Conservation (phyloP, 106 monocot species). For the Narthecium ossifragum region DNA sequence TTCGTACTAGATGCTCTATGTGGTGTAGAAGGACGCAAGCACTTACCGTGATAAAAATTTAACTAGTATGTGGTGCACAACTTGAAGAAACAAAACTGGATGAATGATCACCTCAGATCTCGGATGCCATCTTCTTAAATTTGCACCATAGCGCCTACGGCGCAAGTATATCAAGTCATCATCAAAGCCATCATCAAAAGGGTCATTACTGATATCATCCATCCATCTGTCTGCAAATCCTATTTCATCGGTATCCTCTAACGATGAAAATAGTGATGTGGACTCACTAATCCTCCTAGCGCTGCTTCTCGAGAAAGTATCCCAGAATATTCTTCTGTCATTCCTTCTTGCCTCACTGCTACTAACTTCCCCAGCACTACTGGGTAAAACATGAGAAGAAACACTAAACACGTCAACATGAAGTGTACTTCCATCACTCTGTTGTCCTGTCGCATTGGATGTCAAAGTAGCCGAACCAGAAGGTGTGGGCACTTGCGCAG, state of each 20-base stretch:
- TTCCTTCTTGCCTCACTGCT: slow-evolving; percentile 35
- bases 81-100: slow-evolving; percentile 18
- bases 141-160: slow-evolving; percentile 27
- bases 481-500: slow-evolving; percentile 10
- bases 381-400: slow-evolving; percentile 30
- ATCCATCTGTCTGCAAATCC: slow-evolving; percentile 51
- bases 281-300: slow-evolving; percentile 29
- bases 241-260: slow-evolving; percentile 29
- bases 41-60: background rate
- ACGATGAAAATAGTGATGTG: slow-evolving; percentile 14
- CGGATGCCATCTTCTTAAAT: slow-evolving; percentile 42
- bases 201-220: slow-evolving; percentile 40
- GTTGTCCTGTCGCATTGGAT: slow-evolving; percentile 7
- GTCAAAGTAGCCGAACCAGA: slow-evolving; percentile 10
- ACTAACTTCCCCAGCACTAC: slow-evolving; percentile 17
- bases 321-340: slow-evolving; percentile 62
- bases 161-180: slow-evolving; percentile 24
- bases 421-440: slow-evolving; percentile 25
- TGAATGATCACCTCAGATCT: slow-evolving; percentile 63
- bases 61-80: slow-evolving; percentile 18
- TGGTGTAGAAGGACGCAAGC: too few species aligned
- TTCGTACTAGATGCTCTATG: too few species aligned
- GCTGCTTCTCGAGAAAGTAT: slow-evolving; percentile 60
- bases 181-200: slow-evolving; percentile 32
- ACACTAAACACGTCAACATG: slow-evolving; percentile 61